Percentiles rank a stretch among this genome's conserved stretches.
Conservation (phyloP, 2,329 filamentous ascomycete species). For the Colletotrichum chlorophyti region DNA sequence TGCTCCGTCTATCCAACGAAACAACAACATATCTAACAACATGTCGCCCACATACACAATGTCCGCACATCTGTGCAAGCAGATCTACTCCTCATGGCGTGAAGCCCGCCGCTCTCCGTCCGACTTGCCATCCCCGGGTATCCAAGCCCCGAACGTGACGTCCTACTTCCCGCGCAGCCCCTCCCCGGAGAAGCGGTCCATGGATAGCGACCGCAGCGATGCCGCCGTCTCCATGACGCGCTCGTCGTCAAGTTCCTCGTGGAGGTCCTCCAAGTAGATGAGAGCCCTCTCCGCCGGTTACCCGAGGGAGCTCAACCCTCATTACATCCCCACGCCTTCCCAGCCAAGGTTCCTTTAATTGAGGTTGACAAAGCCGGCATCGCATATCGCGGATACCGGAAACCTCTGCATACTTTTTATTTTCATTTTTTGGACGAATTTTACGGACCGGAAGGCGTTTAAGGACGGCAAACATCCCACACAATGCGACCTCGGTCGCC, state of each 20-base stretch:
- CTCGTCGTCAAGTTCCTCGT: slow-evolving; percentile 35
- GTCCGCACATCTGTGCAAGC: slow-evolving; percentile 66
- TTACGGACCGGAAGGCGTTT: no score
- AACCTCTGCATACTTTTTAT: no score
- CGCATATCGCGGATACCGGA: no score
- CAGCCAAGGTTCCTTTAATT: no score
- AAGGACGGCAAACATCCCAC: no score
- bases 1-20: neutral
- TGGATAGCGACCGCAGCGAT: slow-evolving; percentile 53
- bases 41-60: slow-evolving; percentile 69
- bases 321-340: no score
- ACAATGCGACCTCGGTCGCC: no score
- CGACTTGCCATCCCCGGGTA: slow-evolving; percentile 36
- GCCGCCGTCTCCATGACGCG: slow-evolving; percentile 36
- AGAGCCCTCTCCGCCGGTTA: neutral
- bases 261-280: slow-evolving; percentile 22
- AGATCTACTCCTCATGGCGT: slow-evolving; percentile 66
- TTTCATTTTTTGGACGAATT: no score
- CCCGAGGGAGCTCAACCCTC: no score
- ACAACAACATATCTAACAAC: slow-evolving; percentile 29
- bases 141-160: slow-evolving; percentile 36
- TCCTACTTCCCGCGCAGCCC: slow-evolving; percentile 34
- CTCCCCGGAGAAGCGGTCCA: slow-evolving; percentile 50
- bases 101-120: slow-evolving; percentile 52
- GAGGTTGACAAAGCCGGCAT: no score